Base-by-base conservation (phyloP, 208 protist genomes). In the Wallacemonas sp. region DNA sequence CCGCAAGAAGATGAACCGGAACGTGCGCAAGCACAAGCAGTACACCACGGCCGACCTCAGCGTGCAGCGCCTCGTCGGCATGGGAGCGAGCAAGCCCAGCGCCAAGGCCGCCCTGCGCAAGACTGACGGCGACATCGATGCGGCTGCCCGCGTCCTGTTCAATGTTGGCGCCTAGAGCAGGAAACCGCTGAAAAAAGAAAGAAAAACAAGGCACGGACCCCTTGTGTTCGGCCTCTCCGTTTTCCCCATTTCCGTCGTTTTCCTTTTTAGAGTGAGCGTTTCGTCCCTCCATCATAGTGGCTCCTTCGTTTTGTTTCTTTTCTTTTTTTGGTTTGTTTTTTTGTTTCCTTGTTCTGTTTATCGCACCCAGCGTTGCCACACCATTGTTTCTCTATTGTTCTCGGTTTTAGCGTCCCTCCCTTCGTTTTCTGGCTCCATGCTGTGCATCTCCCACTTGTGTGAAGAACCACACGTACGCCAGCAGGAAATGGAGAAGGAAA, bases 51-150 rank as follows among this genome's bases (percentile, higher is more conserved):
- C 81, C 23, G 80, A 90, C 60, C 19, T 72, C n/a, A 65, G 64
- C 47, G 83, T 92, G 54, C 85, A 95, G 77, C 72, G 78, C 39
- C 74, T 95, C 30, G 88, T 95, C 23, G 68, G 75, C 33, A 83
- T 93, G 41, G 90, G 90, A 24, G 85, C 79, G 9, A 19, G 73
- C 9, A 92, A 90, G 74, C 58, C 64, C 21, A 74, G 84, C 39
- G 90, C 85, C 24, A 93, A 90, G 83, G 67, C 61, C n/a, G 83
- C 85, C 21, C 71, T 95, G 24, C 80, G 83, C 48, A 67, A 70
- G 58, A 76, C 72, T 33, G 70, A 82, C 55, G 87, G 87, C 19
- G 78, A 93, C 61, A 71, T 79, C 0, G 66, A 88, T 36, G 49
- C 61, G n/a, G 90, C 87, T 17, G 75, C 75, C 9, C 80, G 75